These are phyloP conservation scores for Mentha longifolia DNA, from an alignment of 257 asterid species.

Conservation along the genomic window DNA sequence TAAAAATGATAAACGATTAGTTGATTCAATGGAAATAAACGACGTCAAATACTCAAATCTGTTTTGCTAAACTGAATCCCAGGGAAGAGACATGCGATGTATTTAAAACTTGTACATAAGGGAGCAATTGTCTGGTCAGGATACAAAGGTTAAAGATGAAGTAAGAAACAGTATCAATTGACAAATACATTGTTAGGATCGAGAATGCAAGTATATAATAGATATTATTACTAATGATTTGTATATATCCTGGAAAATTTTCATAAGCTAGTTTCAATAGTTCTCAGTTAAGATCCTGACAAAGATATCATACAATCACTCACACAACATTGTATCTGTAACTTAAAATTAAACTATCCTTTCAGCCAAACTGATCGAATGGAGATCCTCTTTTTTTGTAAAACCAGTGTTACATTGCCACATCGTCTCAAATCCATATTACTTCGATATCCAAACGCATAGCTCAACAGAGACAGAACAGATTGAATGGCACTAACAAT, in stretches of 20 bases:
- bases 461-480: not conserved
- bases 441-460: not conserved
- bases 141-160: not conserved
- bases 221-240: not conserved
- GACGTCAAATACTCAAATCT: not conserved
- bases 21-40: not conserved
- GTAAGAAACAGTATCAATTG: not conserved
- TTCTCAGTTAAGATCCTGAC: not conserved
- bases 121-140: not conserved
- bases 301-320: constrained; percentile 1
- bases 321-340: not conserved
- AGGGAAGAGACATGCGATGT: not conserved
- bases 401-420: constrained; percentile 1
- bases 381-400: not conserved
- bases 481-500: not conserved
- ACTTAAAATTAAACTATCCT: not conserved
- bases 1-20: not conserved
- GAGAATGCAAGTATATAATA: not conserved
- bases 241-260: not conserved
- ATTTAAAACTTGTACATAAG: not conserved
- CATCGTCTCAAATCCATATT: constrained; percentile 18
- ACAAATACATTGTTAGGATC: not conserved
- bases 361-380: constrained; percentile 12
- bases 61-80: not conserved
- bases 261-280: not conserved